Conservation (phyloP, 2,329 filamentous ascomycete genomes). For the Phaeoacremonium minimum region DNA sequence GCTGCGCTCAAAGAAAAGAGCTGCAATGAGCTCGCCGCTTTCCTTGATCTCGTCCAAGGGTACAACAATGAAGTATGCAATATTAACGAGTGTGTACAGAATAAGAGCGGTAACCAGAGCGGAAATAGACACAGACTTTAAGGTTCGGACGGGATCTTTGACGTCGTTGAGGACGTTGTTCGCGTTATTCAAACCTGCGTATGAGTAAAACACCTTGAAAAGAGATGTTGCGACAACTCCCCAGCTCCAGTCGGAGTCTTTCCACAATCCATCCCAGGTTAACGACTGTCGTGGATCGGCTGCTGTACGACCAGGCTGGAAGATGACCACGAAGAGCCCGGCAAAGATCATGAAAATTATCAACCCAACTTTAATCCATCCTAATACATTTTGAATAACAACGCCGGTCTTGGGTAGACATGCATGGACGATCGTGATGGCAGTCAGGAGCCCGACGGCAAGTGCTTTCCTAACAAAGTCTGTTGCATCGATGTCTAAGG, state of each 20-base stretch:
- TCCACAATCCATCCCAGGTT: conserved; percentile 54
- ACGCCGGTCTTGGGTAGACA: conserved; percentile 54
- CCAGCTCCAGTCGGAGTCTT: conserved; percentile 65
- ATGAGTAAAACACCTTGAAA: conserved; percentile 68
- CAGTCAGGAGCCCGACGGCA: conserved; percentile 51
- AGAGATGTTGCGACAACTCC: conserved; percentile 62
- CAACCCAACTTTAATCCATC: conserved; percentile 59
- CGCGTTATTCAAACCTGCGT: conserved; percentile 61
- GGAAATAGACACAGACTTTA: conserved; percentile 56
- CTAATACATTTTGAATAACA: conserved; percentile 55
- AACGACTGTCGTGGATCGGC: conserved; percentile 8
- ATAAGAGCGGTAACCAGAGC: conserved; percentile 58
- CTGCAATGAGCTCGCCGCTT: conserved; percentile 64
- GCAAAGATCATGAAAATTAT: conserved; percentile 58
- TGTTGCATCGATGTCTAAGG: conserved; percentile 43
- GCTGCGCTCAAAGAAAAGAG: conserved; percentile 60
- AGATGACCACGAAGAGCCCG: conserved; percentile 53
- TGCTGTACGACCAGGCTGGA: conserved; percentile 22
- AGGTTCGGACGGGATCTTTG: conserved; percentile 60
- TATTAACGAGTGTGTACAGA: conserved; percentile 64
- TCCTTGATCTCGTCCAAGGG: conserved; percentile 62
- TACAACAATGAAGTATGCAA: conserved; percentile 59
- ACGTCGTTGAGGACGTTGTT: conserved; percentile 72
- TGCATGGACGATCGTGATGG: conserved; percentile 52
- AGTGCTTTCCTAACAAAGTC: conserved; percentile 50